Evolutionary conservation across 140 eudicot species (phyloP).

Genomic region (Senecio squalidus): DNA sequence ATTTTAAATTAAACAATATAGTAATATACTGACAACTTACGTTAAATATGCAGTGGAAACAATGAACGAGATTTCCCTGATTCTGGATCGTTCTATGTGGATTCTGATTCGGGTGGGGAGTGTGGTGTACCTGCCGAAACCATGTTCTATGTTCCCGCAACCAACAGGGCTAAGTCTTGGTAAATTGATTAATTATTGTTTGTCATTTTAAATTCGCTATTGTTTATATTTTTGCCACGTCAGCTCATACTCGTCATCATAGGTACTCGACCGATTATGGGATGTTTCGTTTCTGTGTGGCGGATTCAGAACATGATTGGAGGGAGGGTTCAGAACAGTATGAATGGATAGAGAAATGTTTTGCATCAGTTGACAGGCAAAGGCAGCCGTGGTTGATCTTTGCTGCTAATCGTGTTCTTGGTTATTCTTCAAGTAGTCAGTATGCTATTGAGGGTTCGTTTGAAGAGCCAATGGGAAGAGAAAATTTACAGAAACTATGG

Average conservation of each 20-base stretch:
- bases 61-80: constrained; percentile 54
- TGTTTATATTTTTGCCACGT: no score
- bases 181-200: background rate
- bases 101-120: constrained; percentile 55
- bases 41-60: constrained; percentile 42
- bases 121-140: constrained; percentile 49
- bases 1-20: background rate
- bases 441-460: constrained; percentile 39
- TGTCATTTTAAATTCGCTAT: background rate
- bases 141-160: constrained; percentile 46
- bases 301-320: constrained; percentile 56
- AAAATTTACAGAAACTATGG: constrained; percentile 44
- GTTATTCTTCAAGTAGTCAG: constrained; percentile 33
- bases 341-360: constrained; percentile 39
- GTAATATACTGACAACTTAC: background rate
- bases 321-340: constrained; percentile 53
- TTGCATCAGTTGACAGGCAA: constrained; percentile 47
- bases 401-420: constrained; percentile 52
- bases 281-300: constrained; percentile 54
- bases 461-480: constrained; percentile 52
- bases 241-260: background rate
- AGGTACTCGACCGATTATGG: constrained; percentile 57
- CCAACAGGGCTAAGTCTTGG: constrained; percentile 36
- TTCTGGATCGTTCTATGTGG: constrained; percentile 43
- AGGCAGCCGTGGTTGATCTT: constrained; percentile 60